A percentile compares a stretch with the other conserved stretches of the same genome.
phyloP scores from a whole-genome alignment of 805 yeast species.

The Millerozyma miso region DNA sequence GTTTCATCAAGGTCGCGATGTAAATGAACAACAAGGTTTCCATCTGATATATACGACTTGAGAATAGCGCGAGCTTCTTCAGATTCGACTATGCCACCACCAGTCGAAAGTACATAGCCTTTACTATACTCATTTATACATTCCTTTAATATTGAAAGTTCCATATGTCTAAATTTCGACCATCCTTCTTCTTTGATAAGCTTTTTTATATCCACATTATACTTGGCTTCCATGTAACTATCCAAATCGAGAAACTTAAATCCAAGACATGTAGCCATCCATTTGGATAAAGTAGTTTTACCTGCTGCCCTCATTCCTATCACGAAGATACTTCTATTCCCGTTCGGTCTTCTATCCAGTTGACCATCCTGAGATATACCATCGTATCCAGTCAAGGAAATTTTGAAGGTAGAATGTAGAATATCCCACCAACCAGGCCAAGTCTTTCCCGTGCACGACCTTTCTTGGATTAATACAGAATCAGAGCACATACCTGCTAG shows the following conservation, averaged over 20 bases:
- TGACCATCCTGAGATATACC: conserved; percentile 12
- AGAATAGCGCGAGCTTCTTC: conserved; percentile 61
- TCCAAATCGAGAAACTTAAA: conserved; percentile 76
- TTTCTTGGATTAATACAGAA: conserved; percentile 73
- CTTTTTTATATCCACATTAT: conserved; percentile 51
- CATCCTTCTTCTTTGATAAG: conserved; percentile 69
- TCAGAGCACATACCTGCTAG: conserved; percentile 67
- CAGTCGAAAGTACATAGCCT: conserved; percentile 80
- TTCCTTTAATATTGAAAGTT: conserved; percentile 52
- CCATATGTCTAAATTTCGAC: conserved; percentile 79
- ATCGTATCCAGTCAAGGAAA: conserved; percentile 59
- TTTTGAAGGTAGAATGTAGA: conserved; percentile 64
- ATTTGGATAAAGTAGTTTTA: conserved; percentile 77
- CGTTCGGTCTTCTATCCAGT: conserved; percentile 26
- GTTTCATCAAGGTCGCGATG: conserved; percentile 86
- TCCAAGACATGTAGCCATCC: conserved; percentile 70
- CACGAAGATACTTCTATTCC: conserved; percentile 60
- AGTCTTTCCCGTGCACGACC: conserved; percentile 92
- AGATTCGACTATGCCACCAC: conserved; percentile 93
- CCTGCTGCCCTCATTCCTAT: conserved; percentile 99
- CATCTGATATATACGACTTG: conserved; percentile 46
- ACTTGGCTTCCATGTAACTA: conserved; percentile 54
- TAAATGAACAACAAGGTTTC: conserved; percentile 83
- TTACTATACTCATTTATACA: conserved; percentile 34
- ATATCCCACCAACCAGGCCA: conserved; percentile 99